Evolutionary conservation across 2,329 filamentous ascomycete species (phyloP), one percentile per base, ranked within the genome.

Genomic region (Neonectria faginata): DNA sequence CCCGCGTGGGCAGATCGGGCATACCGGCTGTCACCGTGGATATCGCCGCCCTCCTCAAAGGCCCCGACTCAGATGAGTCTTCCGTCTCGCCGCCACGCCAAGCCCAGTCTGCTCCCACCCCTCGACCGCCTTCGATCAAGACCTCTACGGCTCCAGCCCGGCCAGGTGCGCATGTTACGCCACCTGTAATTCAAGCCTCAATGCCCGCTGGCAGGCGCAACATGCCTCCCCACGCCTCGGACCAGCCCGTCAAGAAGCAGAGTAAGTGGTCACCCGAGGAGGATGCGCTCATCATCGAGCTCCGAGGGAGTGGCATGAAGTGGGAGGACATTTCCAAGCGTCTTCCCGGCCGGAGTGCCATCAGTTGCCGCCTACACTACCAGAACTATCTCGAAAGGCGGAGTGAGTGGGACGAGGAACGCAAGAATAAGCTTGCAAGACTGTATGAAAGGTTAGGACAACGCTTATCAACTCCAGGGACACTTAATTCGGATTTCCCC

Each of bases 271-370:
- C 93, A 5, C 85, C 91, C 1, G 93, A 97, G 67, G 95, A 98
- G 79, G 94, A 98, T 79, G 89, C 92, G n/a, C 83, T 96, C 53
- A 97, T 97, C 73, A 97, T 97, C 73, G 92, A 97, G 78, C 87
- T 98, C 67, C 89, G 95, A 62, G 93, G 93, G 41, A 90, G 90
- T 72, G 92, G 93, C 9, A 97, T 97, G 93, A 98, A 98, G 78
- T 98, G 95, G 96, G 95, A 98, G 77, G 95, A 98, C 79, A 97
- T 98, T 74, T 97, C 93, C 67, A 97, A 95, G 82, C 88, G 91
- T 59, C 83, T 98, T 54, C 94, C 94, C 3, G 95, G 95, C 67
- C 89, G 96, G 72, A 97, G 94, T 79, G 91, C 94, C 62, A 97
- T 97, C 74, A 97, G 94, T 73, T 98, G 95, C 79, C 90, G 95